Conservation (phyloP, 352 stramenopile genomes). For the Paralagenidium karlingii region DNA sequence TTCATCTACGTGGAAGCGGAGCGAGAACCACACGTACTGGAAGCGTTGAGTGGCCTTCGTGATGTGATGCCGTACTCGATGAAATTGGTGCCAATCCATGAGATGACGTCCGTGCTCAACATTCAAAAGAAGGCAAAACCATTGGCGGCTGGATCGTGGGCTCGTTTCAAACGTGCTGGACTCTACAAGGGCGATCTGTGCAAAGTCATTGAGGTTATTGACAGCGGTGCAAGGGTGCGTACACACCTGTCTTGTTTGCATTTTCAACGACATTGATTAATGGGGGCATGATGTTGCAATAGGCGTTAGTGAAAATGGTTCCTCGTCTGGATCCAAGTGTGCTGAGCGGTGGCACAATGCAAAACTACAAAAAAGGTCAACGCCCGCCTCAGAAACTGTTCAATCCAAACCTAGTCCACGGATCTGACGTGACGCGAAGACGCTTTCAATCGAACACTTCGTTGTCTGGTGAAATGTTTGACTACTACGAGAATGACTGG, state of each 20-base stretch:
- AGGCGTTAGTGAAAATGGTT: conserved; percentile 81
- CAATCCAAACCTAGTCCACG: conserved; percentile 48
- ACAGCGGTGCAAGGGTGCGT: conserved; percentile 64
- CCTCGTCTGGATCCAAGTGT: conserved; percentile 69
- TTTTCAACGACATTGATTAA: background rate
- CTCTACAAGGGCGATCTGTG: conserved; percentile 82
- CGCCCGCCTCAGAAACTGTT: conserved; percentile 80
- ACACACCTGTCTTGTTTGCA: background rate
- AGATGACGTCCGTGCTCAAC: conserved; percentile 84
- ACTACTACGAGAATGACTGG: conserved; percentile 80
- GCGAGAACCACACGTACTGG: conserved; percentile 72
- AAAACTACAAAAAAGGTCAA: conserved; percentile 84
- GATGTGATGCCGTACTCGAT: conserved; percentile 82
- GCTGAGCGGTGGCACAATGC: conserved; percentile 52
- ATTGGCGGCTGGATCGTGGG: conserved; percentile 62
- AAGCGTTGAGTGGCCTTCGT: conserved; percentile 71
- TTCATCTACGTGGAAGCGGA: conserved; percentile 86
- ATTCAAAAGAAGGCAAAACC: conserved; percentile 78
- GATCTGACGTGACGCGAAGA: conserved; percentile 44
- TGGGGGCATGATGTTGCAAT: background rate
- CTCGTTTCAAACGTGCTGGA: conserved; percentile 73
- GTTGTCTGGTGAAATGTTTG: conserved; percentile 63
- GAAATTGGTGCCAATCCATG: conserved; percentile 82
- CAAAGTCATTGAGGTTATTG: conserved; percentile 80
- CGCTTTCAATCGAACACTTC: conserved; percentile 26